These are phyloP conservation scores for Erythrophleum fordii DNA, from an alignment of 306 rosid genomes.

Conservation along the genomic window DNA sequence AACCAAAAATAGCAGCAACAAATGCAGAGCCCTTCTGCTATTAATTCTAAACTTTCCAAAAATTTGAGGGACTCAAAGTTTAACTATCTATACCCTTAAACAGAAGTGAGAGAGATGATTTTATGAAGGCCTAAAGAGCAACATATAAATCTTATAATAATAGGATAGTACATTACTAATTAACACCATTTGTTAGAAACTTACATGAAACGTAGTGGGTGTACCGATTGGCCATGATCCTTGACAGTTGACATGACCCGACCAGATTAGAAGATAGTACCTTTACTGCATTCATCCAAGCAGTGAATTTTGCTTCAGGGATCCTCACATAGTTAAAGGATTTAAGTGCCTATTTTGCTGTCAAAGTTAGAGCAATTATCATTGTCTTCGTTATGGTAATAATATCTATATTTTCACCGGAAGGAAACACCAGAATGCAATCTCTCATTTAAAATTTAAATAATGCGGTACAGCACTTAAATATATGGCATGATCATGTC, in stretches of 20 bases:
- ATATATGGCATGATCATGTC: constrained; percentile 1
- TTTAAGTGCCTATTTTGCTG: constrained; percentile 28
- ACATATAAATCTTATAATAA: background rate
- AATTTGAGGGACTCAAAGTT: background rate
- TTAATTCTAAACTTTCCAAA: background rate
- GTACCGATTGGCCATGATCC: background rate
- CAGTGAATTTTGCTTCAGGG: constrained; percentile 31
- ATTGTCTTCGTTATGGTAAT: constrained; percentile 37
- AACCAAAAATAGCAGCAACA: constrained; percentile 11
- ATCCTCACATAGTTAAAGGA: constrained; percentile 36
- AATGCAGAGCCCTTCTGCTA: background rate
- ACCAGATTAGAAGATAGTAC: constrained; percentile 40
- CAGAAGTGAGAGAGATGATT: background rate
- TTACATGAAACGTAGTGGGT: too few species aligned
- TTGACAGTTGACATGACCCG: constrained; percentile 30
- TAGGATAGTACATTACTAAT: constrained; percentile 16
- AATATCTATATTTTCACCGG: background rate
- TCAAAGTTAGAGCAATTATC: constrained; percentile 46
- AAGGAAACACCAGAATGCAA: background rate
- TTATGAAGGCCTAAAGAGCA: background rate
- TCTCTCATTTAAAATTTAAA: background rate
- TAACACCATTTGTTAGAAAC: constrained; percentile 33
- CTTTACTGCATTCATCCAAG: constrained; percentile 41
- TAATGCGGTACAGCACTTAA: background rate
- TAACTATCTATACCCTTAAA: background rate